Percentiles rank a stretch among this genome's conserved stretches.
Conservation (phyloP, 805 yeast genomes). For the Yamadazyma kitorensis region DNA sequence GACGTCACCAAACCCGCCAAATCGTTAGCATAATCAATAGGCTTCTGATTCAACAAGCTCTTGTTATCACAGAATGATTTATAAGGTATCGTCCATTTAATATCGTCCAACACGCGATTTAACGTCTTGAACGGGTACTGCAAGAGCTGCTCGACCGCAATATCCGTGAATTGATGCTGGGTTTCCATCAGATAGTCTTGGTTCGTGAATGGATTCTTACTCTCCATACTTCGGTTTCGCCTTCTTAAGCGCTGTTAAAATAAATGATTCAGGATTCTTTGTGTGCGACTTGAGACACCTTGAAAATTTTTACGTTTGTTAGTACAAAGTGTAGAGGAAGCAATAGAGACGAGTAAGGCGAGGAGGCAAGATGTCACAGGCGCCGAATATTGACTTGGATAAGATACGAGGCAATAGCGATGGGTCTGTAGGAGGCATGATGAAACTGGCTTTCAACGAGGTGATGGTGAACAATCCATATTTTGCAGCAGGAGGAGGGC, state of each 20-base stretch:
- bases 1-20: slow-evolving; percentile 11
- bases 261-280: neutral
- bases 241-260: neutral
- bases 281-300: no score
- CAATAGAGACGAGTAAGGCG: no score
- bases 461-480: slow-evolving; percentile 78
- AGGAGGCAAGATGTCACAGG: slow-evolving; percentile 3
- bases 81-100: slow-evolving; percentile 35
- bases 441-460: slow-evolving; percentile 43
- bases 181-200: slow-evolving; percentile 9
- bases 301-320: no score
- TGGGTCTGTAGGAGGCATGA: slow-evolving; percentile 30
- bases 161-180: slow-evolving; percentile 10
- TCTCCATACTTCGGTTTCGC: neutral
- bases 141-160: slow-evolving; percentile 8
- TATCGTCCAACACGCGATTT: slow-evolving; percentile 65
- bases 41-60: slow-evolving; percentile 26
- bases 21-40: slow-evolving; percentile 36
- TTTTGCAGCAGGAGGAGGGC: slow-evolving; percentile 97
- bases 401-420: slow-evolving; percentile 35
- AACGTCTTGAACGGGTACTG: slow-evolving; percentile 55
- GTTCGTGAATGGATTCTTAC: slow-evolving; percentile 13
- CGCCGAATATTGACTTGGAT: slow-evolving; percentile 27
- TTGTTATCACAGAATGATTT: slow-evolving; percentile 9
- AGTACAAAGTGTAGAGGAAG: no score